These are phyloP conservation scores for Coemansia sp. DNA, from an alignment of 192 early-diverging fungal genomes.

Conservation along the genomic window DNA sequence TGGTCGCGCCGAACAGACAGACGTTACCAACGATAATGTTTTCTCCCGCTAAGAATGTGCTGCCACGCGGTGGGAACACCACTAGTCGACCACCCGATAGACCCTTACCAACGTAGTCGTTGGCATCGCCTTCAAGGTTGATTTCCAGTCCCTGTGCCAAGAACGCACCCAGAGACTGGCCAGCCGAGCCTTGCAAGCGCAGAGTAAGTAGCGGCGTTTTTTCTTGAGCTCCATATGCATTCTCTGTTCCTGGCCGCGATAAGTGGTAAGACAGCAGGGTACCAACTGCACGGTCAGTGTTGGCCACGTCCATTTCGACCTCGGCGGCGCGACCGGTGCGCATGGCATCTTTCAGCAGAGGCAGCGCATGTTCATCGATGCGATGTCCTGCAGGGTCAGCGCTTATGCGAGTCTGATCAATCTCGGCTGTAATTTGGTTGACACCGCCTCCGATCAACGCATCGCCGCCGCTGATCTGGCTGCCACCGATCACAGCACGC, in stretches of 20 bases:
- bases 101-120: constrained; percentile 99
- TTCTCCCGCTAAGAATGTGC: constrained; percentile 73
- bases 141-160: constrained; percentile 84
- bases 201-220: constrained; percentile 36
- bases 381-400: constrained; percentile 55
- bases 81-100: constrained; percentile 89
- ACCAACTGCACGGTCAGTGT: constrained; percentile 95
- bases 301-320: constrained; percentile 69
- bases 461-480: constrained; percentile 76
- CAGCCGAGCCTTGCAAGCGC: constrained; percentile 85
- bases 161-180: constrained; percentile 96
- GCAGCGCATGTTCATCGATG: constrained; percentile 84
- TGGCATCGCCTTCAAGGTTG: constrained; percentile 95
- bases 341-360: constrained; percentile 74
- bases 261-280: constrained; percentile 90
- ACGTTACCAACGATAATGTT: constrained; percentile 98
- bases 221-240: too few species aligned
- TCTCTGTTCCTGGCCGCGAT: constrained; percentile 31
- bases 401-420: too few species aligned
- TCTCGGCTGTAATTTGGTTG: too few species aligned
- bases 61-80: constrained; percentile 83
- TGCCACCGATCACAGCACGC: constrained; percentile 63
- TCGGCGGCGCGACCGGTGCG: constrained; percentile 56
- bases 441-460: constrained; percentile 44
- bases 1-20: constrained; percentile 95